These are phyloP conservation scores for Fraxinus dipetala DNA, from an alignment of 305 asterid species.

Conservation along the genomic window DNA sequence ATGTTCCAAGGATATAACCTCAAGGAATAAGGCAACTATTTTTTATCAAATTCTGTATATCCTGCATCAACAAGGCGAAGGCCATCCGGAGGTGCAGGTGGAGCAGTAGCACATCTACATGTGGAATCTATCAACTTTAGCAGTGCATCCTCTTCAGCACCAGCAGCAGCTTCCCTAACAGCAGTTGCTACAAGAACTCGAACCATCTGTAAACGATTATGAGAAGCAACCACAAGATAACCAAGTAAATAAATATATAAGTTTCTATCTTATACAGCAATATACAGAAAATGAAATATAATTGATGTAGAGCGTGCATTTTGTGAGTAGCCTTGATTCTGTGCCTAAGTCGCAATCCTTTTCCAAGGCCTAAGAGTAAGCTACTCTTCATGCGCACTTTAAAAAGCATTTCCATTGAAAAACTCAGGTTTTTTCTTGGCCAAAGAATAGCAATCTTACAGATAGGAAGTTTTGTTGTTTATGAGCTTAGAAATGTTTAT, in stretches of 20 bases:
- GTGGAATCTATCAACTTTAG: slow-evolving; percentile 83
- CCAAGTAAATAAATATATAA: not conserved
- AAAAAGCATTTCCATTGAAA: not conserved
- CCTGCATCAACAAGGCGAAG: slow-evolving; percentile 91
- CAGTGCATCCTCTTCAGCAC: slow-evolving; percentile 73
- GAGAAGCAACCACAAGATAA: slow-evolving; percentile 12
- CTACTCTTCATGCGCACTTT: not conserved
- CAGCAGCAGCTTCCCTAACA: slow-evolving; percentile 91
- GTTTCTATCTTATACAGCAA: not conserved
- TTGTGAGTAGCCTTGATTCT: not conserved
- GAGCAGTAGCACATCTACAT: slow-evolving; percentile 91
- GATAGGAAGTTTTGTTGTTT: not conserved
- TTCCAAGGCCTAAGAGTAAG: not conserved
- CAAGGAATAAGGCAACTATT: slow-evolving; percentile 53
- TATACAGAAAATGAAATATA: not conserved
- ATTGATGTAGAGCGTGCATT: not conserved
- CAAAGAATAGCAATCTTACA: not conserved
- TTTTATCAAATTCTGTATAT: slow-evolving; percentile 56
- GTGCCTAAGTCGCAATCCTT: not conserved
- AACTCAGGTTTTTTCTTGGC: not conserved
- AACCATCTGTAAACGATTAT: slow-evolving; percentile 60
- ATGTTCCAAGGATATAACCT: slow-evolving; percentile 19
- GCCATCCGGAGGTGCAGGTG: slow-evolving; percentile 92
- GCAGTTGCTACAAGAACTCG: slow-evolving; percentile 93
- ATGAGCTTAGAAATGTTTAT: not conserved